A percentile compares a stretch with the other conserved stretches of the same genome.
Conservation (phyloP, 345 rosid genomes). For the Carallia brachiata region DNA sequence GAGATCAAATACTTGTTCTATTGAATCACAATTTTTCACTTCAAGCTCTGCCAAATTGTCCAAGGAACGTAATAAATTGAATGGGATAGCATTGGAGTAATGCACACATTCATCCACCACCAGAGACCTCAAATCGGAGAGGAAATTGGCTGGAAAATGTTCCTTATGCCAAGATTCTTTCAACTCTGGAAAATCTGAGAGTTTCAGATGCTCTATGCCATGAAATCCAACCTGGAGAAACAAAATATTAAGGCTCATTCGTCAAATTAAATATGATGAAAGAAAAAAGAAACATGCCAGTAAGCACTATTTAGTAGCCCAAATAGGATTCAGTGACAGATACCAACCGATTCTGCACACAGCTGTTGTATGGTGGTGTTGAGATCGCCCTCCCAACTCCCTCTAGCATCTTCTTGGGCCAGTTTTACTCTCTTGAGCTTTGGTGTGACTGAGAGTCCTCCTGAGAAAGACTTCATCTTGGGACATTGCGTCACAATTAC, state of each 20-base stretch:
- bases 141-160: neutral
- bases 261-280: no score
- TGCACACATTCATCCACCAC: no score
- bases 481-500: constrained; percentile 1
- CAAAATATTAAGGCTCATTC: no score
- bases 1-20: no score
- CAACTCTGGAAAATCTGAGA: constrained; percentile 7
- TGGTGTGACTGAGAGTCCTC: neutral
- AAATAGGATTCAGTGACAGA: no score
- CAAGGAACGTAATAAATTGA: no score
- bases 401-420: no score
- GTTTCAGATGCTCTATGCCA: constrained; percentile 3
- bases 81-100: no score
- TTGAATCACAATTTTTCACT: no score
- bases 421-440: neutral
- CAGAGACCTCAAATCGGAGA: neutral
- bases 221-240: neutral
- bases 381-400: neutral
- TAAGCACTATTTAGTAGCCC: no score
- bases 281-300: no score
- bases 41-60: no score
- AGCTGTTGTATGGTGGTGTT: neutral
- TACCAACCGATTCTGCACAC: neutral
- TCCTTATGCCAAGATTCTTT: constrained; percentile 4
- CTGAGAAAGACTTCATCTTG: neutral